phyloP scores from a whole-genome alignment of 306 rosid species.

The Fagus sylvatica region DNA sequence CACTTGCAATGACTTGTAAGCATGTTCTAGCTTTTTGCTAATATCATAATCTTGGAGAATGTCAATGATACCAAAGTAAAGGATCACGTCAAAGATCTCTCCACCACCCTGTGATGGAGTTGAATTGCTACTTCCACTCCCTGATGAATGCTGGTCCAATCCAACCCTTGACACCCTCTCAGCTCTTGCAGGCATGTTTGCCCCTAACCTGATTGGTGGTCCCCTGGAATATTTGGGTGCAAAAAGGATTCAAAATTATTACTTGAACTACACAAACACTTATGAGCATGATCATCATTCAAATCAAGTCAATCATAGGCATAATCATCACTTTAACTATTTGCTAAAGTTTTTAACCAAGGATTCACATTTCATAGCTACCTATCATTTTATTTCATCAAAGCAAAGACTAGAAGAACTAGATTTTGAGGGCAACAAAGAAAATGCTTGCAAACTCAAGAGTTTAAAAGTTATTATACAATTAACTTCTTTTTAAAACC shows the following conservation, averaged over 20 bases:
- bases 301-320: constrained; percentile 18
- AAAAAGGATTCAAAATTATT: background rate
- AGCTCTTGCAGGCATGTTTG: constrained; percentile 55
- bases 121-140: constrained; percentile 45
- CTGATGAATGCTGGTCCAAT: constrained; percentile 40
- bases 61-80: constrained; percentile 64
- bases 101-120: constrained; percentile 35
- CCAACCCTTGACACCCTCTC: constrained; percentile 42
- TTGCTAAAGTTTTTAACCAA: background rate
- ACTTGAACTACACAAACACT: background rate
- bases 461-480: background rate
- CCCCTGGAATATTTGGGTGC: constrained; percentile 35
- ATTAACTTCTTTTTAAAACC: too few species aligned
- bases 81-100: constrained; percentile 51
- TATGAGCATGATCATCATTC: background rate
- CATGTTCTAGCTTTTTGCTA: constrained; percentile 63
- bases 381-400: background rate
- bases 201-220: constrained; percentile 51
- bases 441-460: background rate
- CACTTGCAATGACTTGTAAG: constrained; percentile 60
- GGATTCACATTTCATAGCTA: background rate
- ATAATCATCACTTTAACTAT: background rate
- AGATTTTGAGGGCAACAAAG: background rate
- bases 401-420: background rate
- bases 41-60: constrained; percentile 63